A percentile compares a stretch with the other conserved stretches of the same genome.
phyloP scores from a whole-genome alignment of 192 early-diverging fungal species.

The Coemansia sp. region DNA sequence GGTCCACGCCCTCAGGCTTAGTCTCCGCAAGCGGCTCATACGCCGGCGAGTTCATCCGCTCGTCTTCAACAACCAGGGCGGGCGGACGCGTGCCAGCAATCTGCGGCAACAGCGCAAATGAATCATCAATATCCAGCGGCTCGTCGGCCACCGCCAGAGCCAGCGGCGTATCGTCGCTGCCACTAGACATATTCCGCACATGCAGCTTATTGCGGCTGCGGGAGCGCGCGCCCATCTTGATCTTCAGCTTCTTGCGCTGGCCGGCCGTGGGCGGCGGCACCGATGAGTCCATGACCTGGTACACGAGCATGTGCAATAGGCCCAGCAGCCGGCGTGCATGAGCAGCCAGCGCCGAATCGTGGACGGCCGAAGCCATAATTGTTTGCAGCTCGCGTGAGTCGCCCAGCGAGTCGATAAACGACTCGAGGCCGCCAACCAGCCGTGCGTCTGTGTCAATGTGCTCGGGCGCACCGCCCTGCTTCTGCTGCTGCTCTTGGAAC shows the following conservation, averaged over 20 bases:
- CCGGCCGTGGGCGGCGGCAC: constrained; percentile 22
- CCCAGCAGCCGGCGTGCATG: constrained; percentile 27
- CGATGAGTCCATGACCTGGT: constrained; percentile 43
- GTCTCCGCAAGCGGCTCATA: constrained; percentile 4
- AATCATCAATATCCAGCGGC: constrained; percentile 7
- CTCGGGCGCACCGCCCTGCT: constrained; percentile 17
- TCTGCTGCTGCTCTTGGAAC: constrained; percentile 33
- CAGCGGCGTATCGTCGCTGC: constrained; percentile 51
- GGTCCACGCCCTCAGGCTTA: constrained; percentile 2
- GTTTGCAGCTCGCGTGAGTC: constrained; percentile 35
- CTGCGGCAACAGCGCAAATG: constrained; percentile 13
- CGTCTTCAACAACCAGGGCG: constrained; percentile 17
- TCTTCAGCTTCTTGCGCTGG: constrained; percentile 44
- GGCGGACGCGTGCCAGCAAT: constrained; percentile 46
- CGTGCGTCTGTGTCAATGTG: constrained; percentile 51
- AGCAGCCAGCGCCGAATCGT: constrained; percentile 29
- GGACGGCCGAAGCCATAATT: constrained; percentile 23
- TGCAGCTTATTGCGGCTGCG: background rate
- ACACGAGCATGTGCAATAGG: constrained; percentile 31
- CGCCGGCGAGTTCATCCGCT: constrained; percentile 25
- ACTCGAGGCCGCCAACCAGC: constrained; percentile 45
- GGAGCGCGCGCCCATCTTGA: constrained; percentile 26
- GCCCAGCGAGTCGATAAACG: constrained; percentile 26
- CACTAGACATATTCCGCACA: constrained; percentile 30
- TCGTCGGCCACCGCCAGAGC: constrained; percentile 13